Base-by-base conservation (phyloP, 1,284 basidiomycete species). In the Fistulinella cinereoalba region DNA sequence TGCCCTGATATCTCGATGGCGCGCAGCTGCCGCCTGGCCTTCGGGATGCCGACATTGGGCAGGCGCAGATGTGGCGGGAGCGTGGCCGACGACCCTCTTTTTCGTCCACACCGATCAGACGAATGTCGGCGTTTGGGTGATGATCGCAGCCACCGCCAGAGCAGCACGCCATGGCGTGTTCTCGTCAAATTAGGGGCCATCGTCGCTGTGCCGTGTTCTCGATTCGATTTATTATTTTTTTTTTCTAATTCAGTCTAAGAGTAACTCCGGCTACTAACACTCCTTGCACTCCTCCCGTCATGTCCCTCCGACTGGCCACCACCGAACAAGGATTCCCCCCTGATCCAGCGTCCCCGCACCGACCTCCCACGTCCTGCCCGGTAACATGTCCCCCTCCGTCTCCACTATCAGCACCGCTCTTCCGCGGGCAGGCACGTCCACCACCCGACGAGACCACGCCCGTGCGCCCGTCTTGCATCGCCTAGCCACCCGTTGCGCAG, bases 181-280 rank as follows among this genome's bases (percentile, higher is more conserved):
- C n/a, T n/a, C n/a, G n/a, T n/a, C n/a, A n/a, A n/a, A n/a, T n/a
- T n/a, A n/a, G n/a, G n/a, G n/a, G n/a, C n/a, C n/a, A n/a, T n/a
- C n/a, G n/a, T n/a, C n/a, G n/a, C n/a, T n/a, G n/a, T n/a, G n/a
- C n/a, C n/a, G n/a, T n/a, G n/a, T 56, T 63, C 48, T 42, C 49
- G 53, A 65, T 56, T 50, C 49, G 62, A 63, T 44, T 56, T 53
- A n/a, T n/a, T n/a, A n/a, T 62, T 62, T 65, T 50, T 60, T 61
- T 52, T 55, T 49, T 50, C 42, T 47, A 61, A 63, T 66, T 64
- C n/a, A n/a, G n/a, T n/a, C n/a, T 58, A 52, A 60, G 50, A 51
- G 50, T n/a, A 63, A 65, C 50, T 53, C 61, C 56, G 58, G 60
- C 56, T 65, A 57, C 40, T 37, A 57, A 64, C 44, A 51, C 56